Percentiles rank a stretch among this genome's conserved stretches.
Evolutionary conservation across 2,329 filamentous ascomycete species (phyloP).

Genomic region (Fragosphaeria purpurea): DNA sequence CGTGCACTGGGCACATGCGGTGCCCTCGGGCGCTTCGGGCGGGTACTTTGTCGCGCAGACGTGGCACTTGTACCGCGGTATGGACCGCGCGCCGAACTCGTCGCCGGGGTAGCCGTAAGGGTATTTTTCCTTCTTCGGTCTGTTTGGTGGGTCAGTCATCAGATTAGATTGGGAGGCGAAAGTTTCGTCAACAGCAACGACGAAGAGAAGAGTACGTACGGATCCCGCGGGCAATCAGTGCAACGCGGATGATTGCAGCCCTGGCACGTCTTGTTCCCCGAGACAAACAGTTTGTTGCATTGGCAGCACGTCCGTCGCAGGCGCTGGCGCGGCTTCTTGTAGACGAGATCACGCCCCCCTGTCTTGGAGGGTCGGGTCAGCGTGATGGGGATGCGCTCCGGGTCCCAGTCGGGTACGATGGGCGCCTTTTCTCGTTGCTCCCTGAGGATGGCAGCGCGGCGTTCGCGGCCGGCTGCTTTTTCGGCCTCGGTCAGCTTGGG

Average conservation of each 20-base stretch:
- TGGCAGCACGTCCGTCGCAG: constrained; percentile 68
- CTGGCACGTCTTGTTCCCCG: constrained; percentile 51
- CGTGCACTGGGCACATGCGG: constrained; percentile 49
- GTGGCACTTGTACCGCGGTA: constrained; percentile 50
- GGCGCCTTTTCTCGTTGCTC: constrained; percentile 47
- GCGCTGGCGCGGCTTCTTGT: constrained; percentile 61
- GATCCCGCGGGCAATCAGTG: constrained; percentile 70
- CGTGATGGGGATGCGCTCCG: constrained; percentile 33
- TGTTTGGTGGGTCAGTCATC: constrained; percentile 18
- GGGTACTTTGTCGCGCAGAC: constrained; percentile 52
- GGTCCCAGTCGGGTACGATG: constrained; percentile 41
- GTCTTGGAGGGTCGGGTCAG: constrained; percentile 56
- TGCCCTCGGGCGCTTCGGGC: constrained; percentile 37
- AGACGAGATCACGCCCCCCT: constrained; percentile 60
- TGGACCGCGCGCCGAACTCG: constrained; percentile 40
- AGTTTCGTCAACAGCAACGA: too few relatives aligned
- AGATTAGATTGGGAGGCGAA: too few relatives aligned
- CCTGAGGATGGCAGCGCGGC: constrained; percentile 38
- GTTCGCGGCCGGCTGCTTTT: constrained; percentile 41
- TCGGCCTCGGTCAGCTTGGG: constrained; percentile 51
- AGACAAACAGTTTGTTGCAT: constrained; percentile 54
- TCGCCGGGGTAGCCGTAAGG: constrained; percentile 62
- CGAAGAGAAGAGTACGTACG: constrained; percentile 42
- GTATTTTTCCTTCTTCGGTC: constrained; percentile 58
- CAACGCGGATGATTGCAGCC: constrained; percentile 66